Base-by-base conservation (phyloP, 1,284 basidiomycete species). In the Vanrija sp. region DNA sequence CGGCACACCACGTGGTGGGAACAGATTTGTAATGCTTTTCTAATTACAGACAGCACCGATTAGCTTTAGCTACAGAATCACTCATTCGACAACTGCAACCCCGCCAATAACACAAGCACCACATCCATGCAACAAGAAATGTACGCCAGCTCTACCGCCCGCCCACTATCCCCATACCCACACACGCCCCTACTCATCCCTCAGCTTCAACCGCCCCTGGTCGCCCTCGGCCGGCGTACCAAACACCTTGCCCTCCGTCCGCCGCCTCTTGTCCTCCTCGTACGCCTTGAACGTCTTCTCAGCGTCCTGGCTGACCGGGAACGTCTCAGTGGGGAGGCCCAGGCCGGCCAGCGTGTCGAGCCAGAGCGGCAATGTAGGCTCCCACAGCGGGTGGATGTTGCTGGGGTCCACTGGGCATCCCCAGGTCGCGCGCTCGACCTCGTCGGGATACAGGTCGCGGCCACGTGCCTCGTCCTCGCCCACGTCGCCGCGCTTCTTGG, bases 381-480 rank as follows among this genome's bases (percentile, higher is more conserved):
- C 73, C 72, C 72, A 75, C 10, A 71, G 52, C 10, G 72, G 72
- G 60, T 75, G 73, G 38, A 75, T 69, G 46, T 73, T 75, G 12
- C 66, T 68, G 18, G 64, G 64, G 54, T 75, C 73, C 0, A 69
- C 68, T 14, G 68, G 67, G 57, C 69, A 72, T 1, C 68, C 70
- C 69, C 70, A 75, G 5, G 60, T 60, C 3, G 40, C 49, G 26
- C 71, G 58, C 52, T 68, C 66, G 3, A 69, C 71, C 46, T 66
- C 65, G 38, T 60, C 61, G 15, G 38, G 38, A n/a, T 18, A 21
- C 10, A n/a, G 40, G 40, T 42, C 34, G 14, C 34, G 34, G 12
- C 34, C 34, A 12, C 34, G 34, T 42, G 25, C 54, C 57, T 6
- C 51, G 46, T 23, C 53, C 54, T 39, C 29, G 15, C 23, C 18